Base-by-base conservation (phyloP, 345 rosid genomes). In the Euphorbia peplus region DNA sequence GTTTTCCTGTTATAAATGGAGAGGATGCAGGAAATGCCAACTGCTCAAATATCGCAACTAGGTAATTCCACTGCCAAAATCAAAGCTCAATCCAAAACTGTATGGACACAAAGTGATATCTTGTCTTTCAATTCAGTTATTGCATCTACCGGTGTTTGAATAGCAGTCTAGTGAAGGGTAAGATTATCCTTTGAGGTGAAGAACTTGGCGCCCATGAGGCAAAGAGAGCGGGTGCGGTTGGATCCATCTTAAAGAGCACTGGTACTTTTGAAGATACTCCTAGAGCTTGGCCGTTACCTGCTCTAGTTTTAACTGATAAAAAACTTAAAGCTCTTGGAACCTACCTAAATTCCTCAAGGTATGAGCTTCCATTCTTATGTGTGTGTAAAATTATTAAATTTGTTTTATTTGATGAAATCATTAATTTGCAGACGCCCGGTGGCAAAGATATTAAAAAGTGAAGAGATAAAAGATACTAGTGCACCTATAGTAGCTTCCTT, bases 331-430 rank as follows among this genome's bases (percentile, higher is more conserved):
- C 22, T 4, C 64, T 80, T 66, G 56, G 42, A 50, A 60, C 81
- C 67, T 80, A 80, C 69, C 18, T 76, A 0, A 66, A 73, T 11
- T 67, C 79, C 2, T 72, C 81, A 18, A 61, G 54, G 89, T 85
- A 83, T 25, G 56, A 4, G 37, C n/a, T n/a, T n/a, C n/a, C n/a
- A n/a, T n/a, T n/a, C n/a, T n/a, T n/a, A n/a, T n/a, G n/a, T n/a
- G n/a, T n/a, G n/a, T n/a, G n/a, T n/a, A n/a, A n/a, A n/a, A n/a
- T n/a, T n/a, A n/a, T n/a, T n/a, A n/a, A n/a, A n/a, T n/a, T n/a
- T n/a, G n/a, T n/a, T n/a, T n/a, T n/a, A n/a, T n/a, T n/a, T n/a
- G n/a, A n/a, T n/a, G n/a, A n/a, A n/a, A n/a, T n/a, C 8, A 18
- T 1, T 39, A 42, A n/a, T 15, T 37, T 65, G 8, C 66, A 71